These are phyloP conservation scores for Podospora conica DNA, from an alignment of 495 filamentous ascomycete genomes.

Conservation along the genomic window DNA sequence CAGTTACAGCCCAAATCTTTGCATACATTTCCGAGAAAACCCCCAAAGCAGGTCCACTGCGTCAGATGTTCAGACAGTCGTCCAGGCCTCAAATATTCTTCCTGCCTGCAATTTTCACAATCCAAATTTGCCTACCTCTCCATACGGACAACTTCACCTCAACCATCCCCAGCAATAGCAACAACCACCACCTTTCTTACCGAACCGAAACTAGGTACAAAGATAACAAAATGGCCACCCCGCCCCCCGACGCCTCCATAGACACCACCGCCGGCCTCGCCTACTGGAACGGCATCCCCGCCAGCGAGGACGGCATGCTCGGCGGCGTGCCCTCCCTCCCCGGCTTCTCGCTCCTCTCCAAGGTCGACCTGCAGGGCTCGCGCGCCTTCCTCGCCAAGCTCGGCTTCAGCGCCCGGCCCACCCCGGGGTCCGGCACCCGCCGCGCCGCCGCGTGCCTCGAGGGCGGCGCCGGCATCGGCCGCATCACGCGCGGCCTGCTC, in stretches of 20 bases:
- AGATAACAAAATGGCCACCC: background rate
- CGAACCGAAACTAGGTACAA: no score
- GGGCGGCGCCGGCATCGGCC: background rate
- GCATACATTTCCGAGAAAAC: no score
- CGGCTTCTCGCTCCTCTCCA: slow-evolving; percentile 47
- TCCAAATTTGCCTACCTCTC: no score
- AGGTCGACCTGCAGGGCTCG: slow-evolving; percentile 57
- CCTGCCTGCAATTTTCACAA: no score
- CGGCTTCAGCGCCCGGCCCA: background rate
- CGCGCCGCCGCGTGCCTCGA: background rate
- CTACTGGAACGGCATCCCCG: background rate
- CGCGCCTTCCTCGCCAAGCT: slow-evolving; percentile 2
- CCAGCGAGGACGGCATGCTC: slow-evolving; percentile 33
- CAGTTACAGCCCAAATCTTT: background rate
- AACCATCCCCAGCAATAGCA: background rate
- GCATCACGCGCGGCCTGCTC: slow-evolving; percentile 11
- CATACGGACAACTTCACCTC: background rate
- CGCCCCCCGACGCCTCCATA: background rate
- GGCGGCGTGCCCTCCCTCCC: slow-evolving; percentile 56
- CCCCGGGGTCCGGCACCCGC: background rate
- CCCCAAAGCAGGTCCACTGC: no score
- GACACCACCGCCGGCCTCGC: background rate
- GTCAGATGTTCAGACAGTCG: no score
- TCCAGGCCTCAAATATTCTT: no score
- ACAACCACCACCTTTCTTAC: background rate